Evolutionary conservation across 441 rosid species (phyloP).

Genomic region (Eutrema salsugineum): DNA sequence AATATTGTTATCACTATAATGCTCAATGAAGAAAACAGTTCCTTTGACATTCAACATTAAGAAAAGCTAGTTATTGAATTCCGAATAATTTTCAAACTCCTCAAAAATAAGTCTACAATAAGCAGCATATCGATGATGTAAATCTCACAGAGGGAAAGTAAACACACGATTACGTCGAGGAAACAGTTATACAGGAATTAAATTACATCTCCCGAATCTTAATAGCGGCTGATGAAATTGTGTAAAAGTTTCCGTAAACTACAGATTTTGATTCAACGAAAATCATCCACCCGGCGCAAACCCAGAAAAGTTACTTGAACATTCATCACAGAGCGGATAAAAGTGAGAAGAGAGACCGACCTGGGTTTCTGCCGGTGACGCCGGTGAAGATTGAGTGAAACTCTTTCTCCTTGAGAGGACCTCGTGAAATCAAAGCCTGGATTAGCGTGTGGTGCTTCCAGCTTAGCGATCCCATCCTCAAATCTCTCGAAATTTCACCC

Average conservation of each 20-base stretch:
- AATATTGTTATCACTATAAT: neutral
- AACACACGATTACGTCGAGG: neutral
- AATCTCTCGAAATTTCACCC: neutral
- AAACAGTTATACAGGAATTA: neutral
- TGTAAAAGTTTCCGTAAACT: neutral
- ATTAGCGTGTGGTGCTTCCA: slow-evolving; percentile 81
- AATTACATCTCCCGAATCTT: neutral
- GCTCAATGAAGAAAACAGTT: neutral
- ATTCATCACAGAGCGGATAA: neutral
- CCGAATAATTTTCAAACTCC: neutral
- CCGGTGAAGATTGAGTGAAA: slow-evolving; percentile 60
- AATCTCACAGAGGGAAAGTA: neutral
- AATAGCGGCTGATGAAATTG: neutral
- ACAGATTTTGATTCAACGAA: neutral
- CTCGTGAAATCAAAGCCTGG: slow-evolving; percentile 76
- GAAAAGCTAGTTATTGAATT: neutral
- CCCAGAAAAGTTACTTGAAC: neutral
- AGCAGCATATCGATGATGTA: neutral
- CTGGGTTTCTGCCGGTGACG: slow-evolving; percentile 56
- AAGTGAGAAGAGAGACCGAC: slow-evolving; percentile 36
- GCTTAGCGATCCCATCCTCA: slow-evolving; percentile 46
- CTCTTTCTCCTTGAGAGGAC: slow-evolving; percentile 71
- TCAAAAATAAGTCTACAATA: no score
- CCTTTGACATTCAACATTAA: neutral
- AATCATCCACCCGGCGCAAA: neutral